Evolutionary conservation across 2,329 filamentous ascomycete genomes (phyloP).

Genomic region (Diaporthe sp.): DNA sequence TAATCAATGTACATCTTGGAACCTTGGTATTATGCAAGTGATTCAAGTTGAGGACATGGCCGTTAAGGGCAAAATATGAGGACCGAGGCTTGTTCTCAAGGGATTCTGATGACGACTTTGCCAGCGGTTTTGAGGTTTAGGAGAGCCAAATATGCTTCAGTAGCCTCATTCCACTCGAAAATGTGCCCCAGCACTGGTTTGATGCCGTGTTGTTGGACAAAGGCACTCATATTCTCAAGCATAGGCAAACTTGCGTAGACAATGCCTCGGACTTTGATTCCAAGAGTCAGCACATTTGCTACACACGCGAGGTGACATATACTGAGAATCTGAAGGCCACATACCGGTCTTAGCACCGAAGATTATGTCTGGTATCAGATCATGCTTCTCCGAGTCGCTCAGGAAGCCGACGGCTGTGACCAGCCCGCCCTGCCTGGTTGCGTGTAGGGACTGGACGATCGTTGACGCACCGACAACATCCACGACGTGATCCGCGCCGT

Average conservation of each 20-base stretch:
- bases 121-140: conserved; percentile 6
- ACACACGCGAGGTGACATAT: neutral
- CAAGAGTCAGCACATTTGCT: neutral
- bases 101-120: conserved; percentile 13
- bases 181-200: neutral
- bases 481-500: conserved; percentile 10
- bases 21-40: neutral
- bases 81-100: neutral
- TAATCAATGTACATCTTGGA: neutral
- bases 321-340: neutral
- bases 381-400: neutral
- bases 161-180: conserved; percentile 4
- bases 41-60: neutral
- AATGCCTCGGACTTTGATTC: conserved; percentile 6
- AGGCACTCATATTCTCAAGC: conserved; percentile 7
- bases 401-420: neutral
- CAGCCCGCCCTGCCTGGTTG: neutral
- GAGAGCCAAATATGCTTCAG: conserved; percentile 3
- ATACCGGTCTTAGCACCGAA: conserved; percentile 13
- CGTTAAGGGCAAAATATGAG: neutral
- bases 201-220: neutral
- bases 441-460: conserved; percentile 5
- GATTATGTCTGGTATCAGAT: conserved; percentile 5
- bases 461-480: conserved; percentile 12
- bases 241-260: conserved; percentile 6